Evolutionary conservation across 306 rosid species (phyloP).

Genomic region (Alnus rubra): DNA sequence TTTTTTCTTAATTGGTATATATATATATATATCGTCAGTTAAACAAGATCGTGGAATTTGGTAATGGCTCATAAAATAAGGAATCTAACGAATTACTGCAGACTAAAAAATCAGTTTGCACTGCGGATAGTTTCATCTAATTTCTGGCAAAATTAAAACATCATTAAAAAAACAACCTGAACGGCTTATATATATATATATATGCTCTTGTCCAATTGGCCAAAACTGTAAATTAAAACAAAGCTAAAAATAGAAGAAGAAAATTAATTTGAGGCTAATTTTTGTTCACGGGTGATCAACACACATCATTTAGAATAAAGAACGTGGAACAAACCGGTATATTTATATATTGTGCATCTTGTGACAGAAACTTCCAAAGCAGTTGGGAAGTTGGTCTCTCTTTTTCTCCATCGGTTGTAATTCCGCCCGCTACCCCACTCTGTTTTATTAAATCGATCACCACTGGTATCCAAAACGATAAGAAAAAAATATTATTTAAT

Average conservation of each 20-base stretch:
- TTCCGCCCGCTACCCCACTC: background rate
- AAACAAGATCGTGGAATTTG: background rate
- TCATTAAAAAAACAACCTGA: background rate
- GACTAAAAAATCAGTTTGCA: background rate
- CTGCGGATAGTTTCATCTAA: background rate
- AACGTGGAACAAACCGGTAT: background rate
- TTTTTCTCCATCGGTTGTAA: background rate
- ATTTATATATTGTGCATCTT: conserved; percentile 2
- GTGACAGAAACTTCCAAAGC: conserved; percentile 9
- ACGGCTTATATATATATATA: background rate
- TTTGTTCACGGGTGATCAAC: background rate
- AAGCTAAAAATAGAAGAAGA: background rate
- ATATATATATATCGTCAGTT: background rate
- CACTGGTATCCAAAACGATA: no score
- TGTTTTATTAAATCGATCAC: background rate
- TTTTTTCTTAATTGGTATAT: background rate
- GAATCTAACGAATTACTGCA: background rate
- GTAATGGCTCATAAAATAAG: background rate
- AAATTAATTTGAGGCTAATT: background rate
- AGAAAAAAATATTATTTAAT: no score
- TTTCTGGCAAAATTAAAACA: background rate
- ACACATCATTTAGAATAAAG: conserved; percentile 8
- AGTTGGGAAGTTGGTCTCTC: conserved; percentile 18
- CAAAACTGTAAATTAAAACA: background rate
- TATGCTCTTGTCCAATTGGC: background rate